Percentiles rank a stretch among this genome's conserved stretches.
phyloP scores from a whole-genome alignment of 2,329 filamentous ascomycete species.

The Aspergillus sp. region DNA sequence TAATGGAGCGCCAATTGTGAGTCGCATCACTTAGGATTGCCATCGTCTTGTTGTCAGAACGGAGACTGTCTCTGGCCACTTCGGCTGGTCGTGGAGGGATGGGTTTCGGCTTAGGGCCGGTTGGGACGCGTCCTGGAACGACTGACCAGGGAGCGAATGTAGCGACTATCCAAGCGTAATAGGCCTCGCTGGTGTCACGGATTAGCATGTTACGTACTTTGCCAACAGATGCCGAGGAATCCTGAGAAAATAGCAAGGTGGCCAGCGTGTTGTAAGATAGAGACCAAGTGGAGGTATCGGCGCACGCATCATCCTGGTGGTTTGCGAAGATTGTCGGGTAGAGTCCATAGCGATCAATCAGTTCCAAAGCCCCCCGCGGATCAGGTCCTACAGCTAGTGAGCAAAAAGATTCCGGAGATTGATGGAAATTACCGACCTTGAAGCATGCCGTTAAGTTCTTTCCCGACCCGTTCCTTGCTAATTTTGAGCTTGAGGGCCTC shows the following conservation, averaged over 20 bases:
- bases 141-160: constrained; percentile 73
- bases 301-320: constrained; percentile 49
- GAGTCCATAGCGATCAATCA: constrained; percentile 40
- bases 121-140: constrained; percentile 38
- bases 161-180: constrained; percentile 73
- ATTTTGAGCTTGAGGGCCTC: constrained; percentile 82
- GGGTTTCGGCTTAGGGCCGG: constrained; percentile 49
- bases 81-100: constrained; percentile 60
- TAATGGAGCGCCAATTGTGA: constrained; percentile 64
- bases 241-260: constrained; percentile 40
- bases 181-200: constrained; percentile 63
- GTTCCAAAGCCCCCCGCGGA: constrained; percentile 36
- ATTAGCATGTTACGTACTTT: constrained; percentile 54
- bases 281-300: constrained; percentile 62
- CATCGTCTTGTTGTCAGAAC: constrained; percentile 72
- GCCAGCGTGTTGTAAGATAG: constrained; percentile 64
- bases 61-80: constrained; percentile 75
- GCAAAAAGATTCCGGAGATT: background rate
- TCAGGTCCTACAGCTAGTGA: constrained; percentile 32
- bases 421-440: constrained; percentile 52
- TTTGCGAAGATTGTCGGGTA: constrained; percentile 45
- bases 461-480: constrained; percentile 82
- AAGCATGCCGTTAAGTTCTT: constrained; percentile 90
- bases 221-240: constrained; percentile 36
- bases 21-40: constrained; percentile 66